Evolutionary conservation across 2,329 filamentous ascomycete genomes (phyloP).

Genomic region (Coleophoma crateriformis): DNA sequence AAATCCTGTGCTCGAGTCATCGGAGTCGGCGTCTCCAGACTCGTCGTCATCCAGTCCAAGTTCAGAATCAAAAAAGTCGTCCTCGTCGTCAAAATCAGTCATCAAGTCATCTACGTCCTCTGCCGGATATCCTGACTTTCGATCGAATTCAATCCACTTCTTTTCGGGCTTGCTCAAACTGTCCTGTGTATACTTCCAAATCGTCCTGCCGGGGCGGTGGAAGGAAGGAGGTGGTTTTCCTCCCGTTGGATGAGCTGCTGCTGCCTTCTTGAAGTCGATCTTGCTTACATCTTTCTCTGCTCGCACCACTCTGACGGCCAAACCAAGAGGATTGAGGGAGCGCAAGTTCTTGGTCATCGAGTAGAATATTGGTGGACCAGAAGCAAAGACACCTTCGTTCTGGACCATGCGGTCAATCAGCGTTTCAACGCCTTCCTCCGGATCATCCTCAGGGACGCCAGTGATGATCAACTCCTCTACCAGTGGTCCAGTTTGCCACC

Average conservation of each 20-base stretch:
- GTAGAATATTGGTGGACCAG: conserved; percentile 6
- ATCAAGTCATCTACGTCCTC: conserved; percentile 1
- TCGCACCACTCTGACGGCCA: conserved; percentile 6
- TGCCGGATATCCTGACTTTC: conserved; percentile 3
- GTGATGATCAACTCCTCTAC: conserved; percentile 13
- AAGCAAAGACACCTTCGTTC: conserved; percentile 11
- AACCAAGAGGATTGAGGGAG: conserved; percentile 2
- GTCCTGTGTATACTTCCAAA: conserved; percentile 14
- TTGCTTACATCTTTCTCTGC: conserved; percentile 1
- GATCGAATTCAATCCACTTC: conserved; percentile 15
- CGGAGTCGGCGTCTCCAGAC: background rate
- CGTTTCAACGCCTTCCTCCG: conserved; percentile 1
- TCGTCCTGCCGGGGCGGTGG: conserved; percentile 7
- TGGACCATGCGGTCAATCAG: conserved; percentile 9
- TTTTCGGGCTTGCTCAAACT: conserved; percentile 3
- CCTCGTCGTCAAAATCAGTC: background rate
- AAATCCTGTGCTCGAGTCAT: background rate
- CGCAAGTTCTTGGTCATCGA: conserved; percentile 7
- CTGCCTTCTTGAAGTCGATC: background rate
- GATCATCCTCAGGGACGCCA: conserved; percentile 7
- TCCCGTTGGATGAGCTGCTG: conserved; percentile 8
- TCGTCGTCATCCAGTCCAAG: background rate
- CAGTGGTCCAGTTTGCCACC: conserved; percentile 12
- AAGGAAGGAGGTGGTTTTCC: conserved; percentile 9
- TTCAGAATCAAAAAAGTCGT: background rate